phyloP scores from a whole-genome alignment of 129 eudicot species.

The Apium graveolens region DNA sequence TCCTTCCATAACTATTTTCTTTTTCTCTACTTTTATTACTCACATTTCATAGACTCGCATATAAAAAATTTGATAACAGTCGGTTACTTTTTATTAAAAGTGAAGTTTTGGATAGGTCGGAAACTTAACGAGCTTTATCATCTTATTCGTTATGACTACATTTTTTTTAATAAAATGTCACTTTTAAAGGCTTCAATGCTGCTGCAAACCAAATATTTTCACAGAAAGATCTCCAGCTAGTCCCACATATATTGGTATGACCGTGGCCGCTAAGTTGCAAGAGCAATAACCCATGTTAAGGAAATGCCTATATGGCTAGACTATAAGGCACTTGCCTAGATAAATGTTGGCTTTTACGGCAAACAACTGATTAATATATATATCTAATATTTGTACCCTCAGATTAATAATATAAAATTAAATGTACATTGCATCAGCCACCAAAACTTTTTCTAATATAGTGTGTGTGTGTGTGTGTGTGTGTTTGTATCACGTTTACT shows the following conservation, averaged over 20 bases:
- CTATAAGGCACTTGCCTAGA: neutral
- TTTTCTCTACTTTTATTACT: neutral
- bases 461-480: neutral
- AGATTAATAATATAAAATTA: neutral
- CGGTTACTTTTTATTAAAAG: neutral
- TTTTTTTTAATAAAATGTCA: neutral
- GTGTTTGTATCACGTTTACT: too few species aligned
- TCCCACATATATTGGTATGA: neutral
- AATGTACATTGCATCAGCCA: neutral
- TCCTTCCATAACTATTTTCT: neutral
- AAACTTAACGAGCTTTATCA: neutral
- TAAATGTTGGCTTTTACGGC: neutral
- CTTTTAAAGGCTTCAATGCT: neutral
- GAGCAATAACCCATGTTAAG: neutral
- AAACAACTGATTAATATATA: neutral
- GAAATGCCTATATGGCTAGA: neutral
- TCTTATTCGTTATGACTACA: neutral
- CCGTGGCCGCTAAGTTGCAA: neutral
- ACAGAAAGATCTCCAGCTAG: neutral
- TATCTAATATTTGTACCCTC: neutral
- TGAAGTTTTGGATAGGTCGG: neutral
- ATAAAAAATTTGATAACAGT: neutral
- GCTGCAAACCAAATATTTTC: neutral
- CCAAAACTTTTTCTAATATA: too few species aligned
- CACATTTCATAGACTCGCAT: neutral